Conservation (phyloP, 2,329 filamentous ascomycete genomes). For the Alternaria metachromatica region DNA sequence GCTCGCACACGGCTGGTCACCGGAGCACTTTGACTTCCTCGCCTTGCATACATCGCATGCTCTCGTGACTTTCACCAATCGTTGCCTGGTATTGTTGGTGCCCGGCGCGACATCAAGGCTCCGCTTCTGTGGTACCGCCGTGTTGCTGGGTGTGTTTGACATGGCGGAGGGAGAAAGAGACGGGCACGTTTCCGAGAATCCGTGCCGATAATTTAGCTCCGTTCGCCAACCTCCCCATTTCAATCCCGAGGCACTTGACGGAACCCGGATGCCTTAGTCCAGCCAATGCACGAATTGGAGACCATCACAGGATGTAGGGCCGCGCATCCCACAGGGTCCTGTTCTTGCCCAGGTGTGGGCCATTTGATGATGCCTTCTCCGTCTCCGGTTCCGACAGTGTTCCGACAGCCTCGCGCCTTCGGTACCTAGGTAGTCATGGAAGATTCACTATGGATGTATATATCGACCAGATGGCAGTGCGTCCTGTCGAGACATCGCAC, state of each 20-base stretch:
- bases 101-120: neutral
- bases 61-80: conserved; percentile 34
- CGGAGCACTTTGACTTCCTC: conserved; percentile 40
- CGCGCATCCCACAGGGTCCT: neutral
- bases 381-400: neutral
- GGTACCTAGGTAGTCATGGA: neutral
- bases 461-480: neutral
- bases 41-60: conserved; percentile 42
- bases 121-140: conserved; percentile 20
- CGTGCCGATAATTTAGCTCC: neutral
- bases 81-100: conserved; percentile 5
- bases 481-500: neutral
- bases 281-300: neutral
- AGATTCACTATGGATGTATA: neutral
- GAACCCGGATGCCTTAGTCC: neutral
- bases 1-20: conserved; percentile 34
- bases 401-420: neutral
- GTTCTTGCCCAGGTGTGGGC: neutral
- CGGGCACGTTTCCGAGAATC: neutral
- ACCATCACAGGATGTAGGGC: neutral
- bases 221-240: neutral
- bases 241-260: neutral
- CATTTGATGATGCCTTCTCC: neutral
- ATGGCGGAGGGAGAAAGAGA: neutral
- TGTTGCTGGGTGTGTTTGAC: neutral